Evolutionary conservation across 2,329 filamentous ascomycete genomes (phyloP).

Genomic region (Colletotrichum lentis): DNA sequence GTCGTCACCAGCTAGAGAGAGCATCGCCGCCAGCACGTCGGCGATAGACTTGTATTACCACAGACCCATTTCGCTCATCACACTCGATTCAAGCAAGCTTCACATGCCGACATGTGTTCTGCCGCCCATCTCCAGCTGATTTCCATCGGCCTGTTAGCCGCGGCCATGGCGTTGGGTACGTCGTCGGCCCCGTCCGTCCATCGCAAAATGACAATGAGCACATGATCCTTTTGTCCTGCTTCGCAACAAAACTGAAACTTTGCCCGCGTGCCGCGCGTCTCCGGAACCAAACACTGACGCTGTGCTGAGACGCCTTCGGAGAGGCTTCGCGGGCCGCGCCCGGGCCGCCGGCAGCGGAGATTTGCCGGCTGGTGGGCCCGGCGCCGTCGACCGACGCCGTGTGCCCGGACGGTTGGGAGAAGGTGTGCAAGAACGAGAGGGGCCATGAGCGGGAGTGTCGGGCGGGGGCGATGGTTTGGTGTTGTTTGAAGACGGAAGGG

Average conservation of each 20-base stretch:
- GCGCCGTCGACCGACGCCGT: neutral
- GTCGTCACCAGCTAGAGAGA: neutral
- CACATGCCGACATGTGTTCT: neutral
- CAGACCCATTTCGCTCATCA: neutral
- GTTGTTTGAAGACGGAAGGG: neutral
- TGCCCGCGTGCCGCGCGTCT: no score
- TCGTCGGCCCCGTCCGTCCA: neutral
- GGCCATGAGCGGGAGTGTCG: neutral
- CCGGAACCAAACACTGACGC: neutral
- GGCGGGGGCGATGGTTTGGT: neutral
- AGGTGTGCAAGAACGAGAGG: neutral
- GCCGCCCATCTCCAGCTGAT: neutral
- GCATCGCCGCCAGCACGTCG: no score
- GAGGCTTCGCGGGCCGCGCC: neutral
- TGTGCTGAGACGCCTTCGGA: neutral
- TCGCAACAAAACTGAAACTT: no score
- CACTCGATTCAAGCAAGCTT: neutral
- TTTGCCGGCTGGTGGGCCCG: neutral
- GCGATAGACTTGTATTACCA: neutral
- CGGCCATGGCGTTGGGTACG: neutral
- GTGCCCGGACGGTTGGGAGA: conserved; percentile 8
- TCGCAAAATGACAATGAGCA: neutral
- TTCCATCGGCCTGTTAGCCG: neutral
- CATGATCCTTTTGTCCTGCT: neutral
- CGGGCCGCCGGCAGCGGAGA: neutral